Conservation (phyloP, 768 basidiomycete genomes). For the Galerina sulciceps region DNA sequence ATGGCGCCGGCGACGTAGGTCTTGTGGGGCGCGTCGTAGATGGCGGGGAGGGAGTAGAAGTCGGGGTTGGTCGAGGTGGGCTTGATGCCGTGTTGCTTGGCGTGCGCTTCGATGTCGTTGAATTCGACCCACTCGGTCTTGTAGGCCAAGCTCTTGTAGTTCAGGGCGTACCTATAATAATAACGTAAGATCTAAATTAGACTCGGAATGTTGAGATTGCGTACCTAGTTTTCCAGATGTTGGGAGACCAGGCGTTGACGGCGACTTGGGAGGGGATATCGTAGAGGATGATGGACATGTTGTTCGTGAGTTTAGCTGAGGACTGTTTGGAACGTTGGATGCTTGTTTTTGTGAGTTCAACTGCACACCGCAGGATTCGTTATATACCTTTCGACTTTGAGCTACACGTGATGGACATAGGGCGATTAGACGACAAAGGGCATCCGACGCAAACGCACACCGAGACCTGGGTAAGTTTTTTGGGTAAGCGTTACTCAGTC, state of each 20-base stretch:
- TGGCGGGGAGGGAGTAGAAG: conserved; percentile 52
- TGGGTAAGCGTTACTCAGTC: too few species aligned
- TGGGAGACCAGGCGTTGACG: not conserved
- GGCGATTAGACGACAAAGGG: too few species aligned
- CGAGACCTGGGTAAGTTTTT: too few species aligned
- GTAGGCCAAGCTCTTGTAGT: conserved; percentile 35
- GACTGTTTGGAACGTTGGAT: too few species aligned
- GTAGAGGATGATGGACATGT: too few species aligned
- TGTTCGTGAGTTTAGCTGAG: too few species aligned
- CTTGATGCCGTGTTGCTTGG: conserved; percentile 35
- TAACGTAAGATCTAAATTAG: not conserved
- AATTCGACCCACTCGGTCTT: conserved; percentile 52
- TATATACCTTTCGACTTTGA: too few species aligned
- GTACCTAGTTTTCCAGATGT: not conserved
- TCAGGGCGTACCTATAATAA: too few species aligned
- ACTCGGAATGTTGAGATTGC: not conserved
- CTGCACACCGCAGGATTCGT: too few species aligned
- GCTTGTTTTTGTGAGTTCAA: too few species aligned
- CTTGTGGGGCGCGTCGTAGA: conserved; percentile 47
- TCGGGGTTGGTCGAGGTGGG: conserved; percentile 37
- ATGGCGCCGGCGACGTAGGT: conserved; percentile 42
- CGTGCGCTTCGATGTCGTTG: conserved; percentile 41
- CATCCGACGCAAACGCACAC: too few species aligned
- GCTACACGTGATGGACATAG: too few species aligned
- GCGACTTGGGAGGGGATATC: not conserved